Base-by-base conservation (phyloP, 2,329 filamentous ascomycete species). In the Arthroderma uncinatum region DNA sequence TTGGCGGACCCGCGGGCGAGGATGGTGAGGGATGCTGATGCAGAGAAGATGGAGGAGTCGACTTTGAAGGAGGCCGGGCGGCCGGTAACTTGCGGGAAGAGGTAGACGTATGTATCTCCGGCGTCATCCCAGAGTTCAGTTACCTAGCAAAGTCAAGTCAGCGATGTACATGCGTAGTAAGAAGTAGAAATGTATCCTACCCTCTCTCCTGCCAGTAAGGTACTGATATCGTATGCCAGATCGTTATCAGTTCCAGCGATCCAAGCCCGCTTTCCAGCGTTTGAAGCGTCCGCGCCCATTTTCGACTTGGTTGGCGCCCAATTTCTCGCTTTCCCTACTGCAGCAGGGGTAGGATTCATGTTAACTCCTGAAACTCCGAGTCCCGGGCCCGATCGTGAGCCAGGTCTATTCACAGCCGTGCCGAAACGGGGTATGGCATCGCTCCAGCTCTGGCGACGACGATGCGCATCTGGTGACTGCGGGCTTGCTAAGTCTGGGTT, bases 91-190 rank as follows among this genome's bases (percentile, higher is more conserved):
- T 78, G 74, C 0, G 82, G 80, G 63, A 82, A 84, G 12, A 85
- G 73, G 63, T 84, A 81, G n/a, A 85, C 74, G 59, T 78, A 76
- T 12, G 81, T 83, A 65, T 84, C 81, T n/a, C 79, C 82, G 50
- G 76, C 67, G 2, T 82, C 78, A 62, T 83, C 79, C 82, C 82
- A 85, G 7, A 85, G 67, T 63, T 85, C 82, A 23, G 42, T 14
- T n/a, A 62, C 54, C 61, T 62, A 59, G 25, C 25, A 16, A 9
- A 14, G n/a, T 42, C 34, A 14, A 39, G 25, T 34, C 54, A 40
- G 28, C 21, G 21, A 40, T 8, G 40, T 40, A 39, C 25, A 37
- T 8, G 6, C 52, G 28, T 37, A 39, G 36, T 16, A 21, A 55
- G 12, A 12, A 53, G 33, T 12, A 8, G 30, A 58, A 23, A 9